Conservation (phyloP, 129 eudicot genomes). For the Artemisia annua region DNA sequence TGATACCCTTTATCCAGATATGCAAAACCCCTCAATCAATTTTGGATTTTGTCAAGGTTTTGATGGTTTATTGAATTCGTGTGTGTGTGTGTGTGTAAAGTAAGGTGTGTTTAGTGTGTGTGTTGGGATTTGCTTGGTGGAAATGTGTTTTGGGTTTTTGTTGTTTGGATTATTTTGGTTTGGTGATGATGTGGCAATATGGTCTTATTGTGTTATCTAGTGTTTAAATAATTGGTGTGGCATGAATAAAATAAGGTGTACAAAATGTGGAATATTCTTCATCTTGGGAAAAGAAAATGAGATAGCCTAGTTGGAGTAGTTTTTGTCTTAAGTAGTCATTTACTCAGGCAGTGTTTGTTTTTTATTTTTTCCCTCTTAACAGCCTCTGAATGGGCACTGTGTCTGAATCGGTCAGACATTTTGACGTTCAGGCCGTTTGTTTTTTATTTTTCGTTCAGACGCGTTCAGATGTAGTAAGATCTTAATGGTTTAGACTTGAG, state of each 20-base stretch:
- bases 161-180: neutral
- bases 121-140: neutral
- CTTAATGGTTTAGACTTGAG: too few species aligned
- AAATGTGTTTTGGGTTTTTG: neutral
- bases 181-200: slow-evolving; percentile 6
- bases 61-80: too few species aligned
- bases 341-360: too few species aligned
- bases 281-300: neutral
- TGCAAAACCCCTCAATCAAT: slow-evolving; percentile 2
- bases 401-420: too few species aligned
- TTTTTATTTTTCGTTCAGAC: too few species aligned
- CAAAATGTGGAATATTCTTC: neutral
- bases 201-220: slow-evolving; percentile 6
- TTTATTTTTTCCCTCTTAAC: too few species aligned
- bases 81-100: too few species aligned
- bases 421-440: too few species aligned
- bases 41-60: neutral
- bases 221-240: neutral
- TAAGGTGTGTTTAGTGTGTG: too few species aligned
- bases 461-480: too few species aligned
- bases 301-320: neutral
- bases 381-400: too few species aligned
- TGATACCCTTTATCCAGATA: too few species aligned
- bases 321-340: neutral
- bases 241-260: neutral